phyloP scores from a whole-genome alignment of 345 rosid genomes.

The Leavenworthia alabamica region DNA sequence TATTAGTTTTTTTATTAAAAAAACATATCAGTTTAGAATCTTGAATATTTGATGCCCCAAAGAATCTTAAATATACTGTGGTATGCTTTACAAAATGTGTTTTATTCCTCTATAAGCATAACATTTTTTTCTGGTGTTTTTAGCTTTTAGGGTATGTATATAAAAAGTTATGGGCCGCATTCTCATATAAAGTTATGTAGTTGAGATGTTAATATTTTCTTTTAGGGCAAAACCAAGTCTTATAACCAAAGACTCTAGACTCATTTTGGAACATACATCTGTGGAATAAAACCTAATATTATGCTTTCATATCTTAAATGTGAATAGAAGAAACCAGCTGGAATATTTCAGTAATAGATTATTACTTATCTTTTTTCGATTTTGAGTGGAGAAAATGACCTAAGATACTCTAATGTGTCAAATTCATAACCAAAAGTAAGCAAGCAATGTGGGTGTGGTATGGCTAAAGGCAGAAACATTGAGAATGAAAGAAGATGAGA shows the following conservation, averaged over 20 bases:
- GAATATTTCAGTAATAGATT: neutral
- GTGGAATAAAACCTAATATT: neutral
- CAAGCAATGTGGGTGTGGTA: constrained; percentile 26
- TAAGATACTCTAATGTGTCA: constrained; percentile 19
- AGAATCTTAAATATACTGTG: neutral
- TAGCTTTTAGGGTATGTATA: too few species aligned
- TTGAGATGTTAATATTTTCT: neutral
- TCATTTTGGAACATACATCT: neutral
- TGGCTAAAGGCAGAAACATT: constrained; percentile 25
- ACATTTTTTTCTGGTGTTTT: neutral
- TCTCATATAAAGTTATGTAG: neutral
- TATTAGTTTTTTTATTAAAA: too few species aligned
- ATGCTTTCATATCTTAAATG: neutral
- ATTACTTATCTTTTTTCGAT: constrained; percentile 1
- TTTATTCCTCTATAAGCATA: neutral
- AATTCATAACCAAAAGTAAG: constrained; percentile 25
- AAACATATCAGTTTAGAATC: neutral
- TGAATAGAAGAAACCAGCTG: constrained; percentile 19
- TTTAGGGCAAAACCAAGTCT: neutral
- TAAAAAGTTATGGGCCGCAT: neutral
- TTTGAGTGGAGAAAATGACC: constrained; percentile 15
- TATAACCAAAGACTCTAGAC: neutral
- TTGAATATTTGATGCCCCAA: neutral
- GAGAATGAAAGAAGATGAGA: constrained; percentile 29
- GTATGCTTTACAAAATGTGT: neutral